phyloP scores from a whole-genome alignment of 2,329 filamentous ascomycete genomes.

The Myrmaecium sp. region DNA sequence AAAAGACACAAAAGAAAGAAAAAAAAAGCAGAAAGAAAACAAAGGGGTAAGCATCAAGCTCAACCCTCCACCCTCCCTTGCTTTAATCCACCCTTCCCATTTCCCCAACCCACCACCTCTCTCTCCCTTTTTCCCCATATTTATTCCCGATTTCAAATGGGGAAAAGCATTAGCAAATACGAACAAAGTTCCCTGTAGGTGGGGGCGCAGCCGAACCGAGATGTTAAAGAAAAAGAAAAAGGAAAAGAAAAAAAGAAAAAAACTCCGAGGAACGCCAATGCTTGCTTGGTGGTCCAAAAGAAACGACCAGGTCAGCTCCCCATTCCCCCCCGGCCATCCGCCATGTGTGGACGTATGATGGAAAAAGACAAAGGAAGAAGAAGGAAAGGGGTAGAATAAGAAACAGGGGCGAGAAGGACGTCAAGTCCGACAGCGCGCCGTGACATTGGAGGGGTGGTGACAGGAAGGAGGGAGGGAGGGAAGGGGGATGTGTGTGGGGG shows the following conservation, averaged over 20 bases:
- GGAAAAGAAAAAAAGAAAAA: constrained; percentile 2
- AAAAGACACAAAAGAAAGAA: constrained; percentile 2
- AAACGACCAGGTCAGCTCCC: no score
- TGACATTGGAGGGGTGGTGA: constrained; percentile 3
- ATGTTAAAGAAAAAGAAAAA: constrained; percentile 1
- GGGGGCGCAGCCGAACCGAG: constrained; percentile 1
- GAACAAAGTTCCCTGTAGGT: constrained; percentile 3
- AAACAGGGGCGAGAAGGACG: constrained; percentile 2
- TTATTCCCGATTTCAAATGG: background rate
- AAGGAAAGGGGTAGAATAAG: constrained; percentile 4
- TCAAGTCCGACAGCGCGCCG: constrained; percentile 2
- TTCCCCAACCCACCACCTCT: no score
- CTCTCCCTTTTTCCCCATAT: background rate
- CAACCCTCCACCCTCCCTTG: constrained; percentile 1
- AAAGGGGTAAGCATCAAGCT: constrained; percentile 1
- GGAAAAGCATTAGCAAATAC: constrained; percentile 1
- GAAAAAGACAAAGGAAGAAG: no score
- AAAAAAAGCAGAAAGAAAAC: constrained; percentile 1
- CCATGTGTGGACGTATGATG: no score
- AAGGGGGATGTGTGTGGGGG: constrained; percentile 1
- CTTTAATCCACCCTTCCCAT: no score
- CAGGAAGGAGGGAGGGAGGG: constrained; percentile 1
- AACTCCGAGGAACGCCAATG: constrained; percentile 5
- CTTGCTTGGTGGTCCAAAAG: constrained; percentile 3
- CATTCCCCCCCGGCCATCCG: no score